Conservation (phyloP, 768 basidiomycete species). For the Hygrophorus pudorinus region DNA sequence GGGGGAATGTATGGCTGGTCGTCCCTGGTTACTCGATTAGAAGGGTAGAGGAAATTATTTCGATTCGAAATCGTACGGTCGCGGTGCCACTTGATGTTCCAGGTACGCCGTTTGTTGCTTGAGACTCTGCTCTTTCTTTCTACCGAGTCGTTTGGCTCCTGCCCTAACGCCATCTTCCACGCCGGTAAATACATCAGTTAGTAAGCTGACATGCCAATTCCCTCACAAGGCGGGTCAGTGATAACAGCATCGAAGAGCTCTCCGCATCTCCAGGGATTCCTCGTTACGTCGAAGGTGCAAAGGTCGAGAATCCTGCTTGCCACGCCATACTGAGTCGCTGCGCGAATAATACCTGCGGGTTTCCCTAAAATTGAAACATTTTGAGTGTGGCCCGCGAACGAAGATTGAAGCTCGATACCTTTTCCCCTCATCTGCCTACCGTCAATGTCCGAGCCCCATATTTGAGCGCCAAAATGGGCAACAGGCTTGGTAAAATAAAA, state of each 20-base stretch:
- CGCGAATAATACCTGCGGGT: conserved; percentile 64
- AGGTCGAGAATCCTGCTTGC: conserved; percentile 68
- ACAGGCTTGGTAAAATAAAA: conserved; percentile 43
- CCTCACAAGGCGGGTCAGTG: conserved; percentile 83
- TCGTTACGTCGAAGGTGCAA: conserved; percentile 88
- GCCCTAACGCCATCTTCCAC: conserved; percentile 83
- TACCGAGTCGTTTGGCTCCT: conserved; percentile 73
- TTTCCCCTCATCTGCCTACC: conserved; percentile 96
- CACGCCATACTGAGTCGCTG: conserved; percentile 80
- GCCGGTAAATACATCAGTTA: background rate
- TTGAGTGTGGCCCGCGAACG: background rate
- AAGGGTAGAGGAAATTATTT: background rate
- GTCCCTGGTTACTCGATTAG: conserved; percentile 24
- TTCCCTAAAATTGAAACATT: conserved; percentile 19
- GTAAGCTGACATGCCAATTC: conserved; percentile 18
- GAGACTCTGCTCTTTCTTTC: conserved; percentile 42
- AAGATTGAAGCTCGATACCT: conserved; percentile 29
- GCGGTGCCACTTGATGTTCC: conserved; percentile 27
- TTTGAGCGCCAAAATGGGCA: conserved; percentile 78
- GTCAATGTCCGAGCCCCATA: conserved; percentile 93
- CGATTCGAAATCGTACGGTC: conserved; percentile 29
- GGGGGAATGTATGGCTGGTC: conserved; percentile 79
- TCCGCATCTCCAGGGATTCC: conserved; percentile 82
- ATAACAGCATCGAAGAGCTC: conserved; percentile 89
- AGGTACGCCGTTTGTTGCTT: conserved; percentile 26